Conservation (phyloP, 257 asterid species). For the Eustoma russellianum region DNA sequence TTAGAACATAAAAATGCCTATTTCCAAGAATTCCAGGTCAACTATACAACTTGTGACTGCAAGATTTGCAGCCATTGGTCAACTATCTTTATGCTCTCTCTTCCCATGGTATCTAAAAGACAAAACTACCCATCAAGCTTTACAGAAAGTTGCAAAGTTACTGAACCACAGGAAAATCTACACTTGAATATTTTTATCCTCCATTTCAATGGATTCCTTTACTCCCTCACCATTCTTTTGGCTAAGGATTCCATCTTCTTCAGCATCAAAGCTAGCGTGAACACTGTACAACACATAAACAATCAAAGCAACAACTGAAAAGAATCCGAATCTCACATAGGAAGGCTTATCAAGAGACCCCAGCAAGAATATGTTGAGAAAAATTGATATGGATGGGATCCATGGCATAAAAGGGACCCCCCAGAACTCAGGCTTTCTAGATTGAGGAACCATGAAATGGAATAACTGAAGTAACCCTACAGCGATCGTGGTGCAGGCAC, state of each 20-base stretch:
- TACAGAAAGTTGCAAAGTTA: constrained; percentile 21
- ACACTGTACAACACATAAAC: constrained; percentile 71
- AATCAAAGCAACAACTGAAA: constrained; percentile 50
- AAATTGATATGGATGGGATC: constrained; percentile 80
- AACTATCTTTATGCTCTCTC: constrained; percentile 1
- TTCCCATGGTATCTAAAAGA: constrained; percentile 12
- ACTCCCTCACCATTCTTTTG: constrained; percentile 35
- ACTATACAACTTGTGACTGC: constrained; percentile 34
- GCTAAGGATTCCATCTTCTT: constrained; percentile 50
- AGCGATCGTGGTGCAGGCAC: constrained; percentile 47
- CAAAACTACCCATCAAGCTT: constrained; percentile 3
- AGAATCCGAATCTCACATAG: constrained; percentile 67
- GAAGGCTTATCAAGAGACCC: constrained; percentile 62
- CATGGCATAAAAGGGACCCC: constrained; percentile 98
- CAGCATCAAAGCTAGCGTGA: constrained; percentile 93
- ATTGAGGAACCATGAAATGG: constrained; percentile 60
- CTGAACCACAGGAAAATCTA: constrained; percentile 8
- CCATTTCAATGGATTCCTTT: constrained; percentile 43
- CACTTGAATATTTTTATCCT: constrained; percentile 40
- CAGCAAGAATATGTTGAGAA: constrained; percentile 74
- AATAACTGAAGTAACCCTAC: constrained; percentile 45
- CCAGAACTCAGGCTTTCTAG: constrained; percentile 77
- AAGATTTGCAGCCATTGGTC: constrained; percentile 11
- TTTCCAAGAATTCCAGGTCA: background rate
- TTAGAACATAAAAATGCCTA: too few relatives aligned